Conservation (phyloP, 108 stramenopile genomes). For the Skeletonema costatum region DNA sequence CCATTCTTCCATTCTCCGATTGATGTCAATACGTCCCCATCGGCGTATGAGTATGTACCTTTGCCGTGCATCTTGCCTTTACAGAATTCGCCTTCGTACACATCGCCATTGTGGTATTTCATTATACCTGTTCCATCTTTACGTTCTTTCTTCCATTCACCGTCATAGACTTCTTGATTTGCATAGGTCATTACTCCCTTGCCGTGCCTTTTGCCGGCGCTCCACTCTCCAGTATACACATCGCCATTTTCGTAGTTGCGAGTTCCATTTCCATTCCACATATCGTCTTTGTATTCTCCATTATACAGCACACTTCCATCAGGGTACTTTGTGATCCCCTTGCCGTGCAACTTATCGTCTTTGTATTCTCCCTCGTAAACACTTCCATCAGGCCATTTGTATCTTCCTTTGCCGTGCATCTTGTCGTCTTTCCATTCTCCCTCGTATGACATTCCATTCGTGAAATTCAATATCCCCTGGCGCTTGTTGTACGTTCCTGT, state of each 20-base stretch:
- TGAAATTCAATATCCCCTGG: too few species aligned
- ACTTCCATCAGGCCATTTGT: too few species aligned
- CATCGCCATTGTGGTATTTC: slow-evolving; percentile 33
- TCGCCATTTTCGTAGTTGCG: slow-evolving; percentile 56
- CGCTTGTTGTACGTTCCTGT: too few species aligned
- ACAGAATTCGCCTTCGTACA: slow-evolving; percentile 33
- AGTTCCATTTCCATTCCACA: slow-evolving; percentile 29
- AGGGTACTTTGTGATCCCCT: neutral
- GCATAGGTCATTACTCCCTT: slow-evolving; percentile 12
- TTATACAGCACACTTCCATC: too few species aligned
- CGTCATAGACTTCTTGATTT: slow-evolving; percentile 17
- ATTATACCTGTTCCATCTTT: slow-evolving; percentile 37
- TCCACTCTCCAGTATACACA: slow-evolving; percentile 48
- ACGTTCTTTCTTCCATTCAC: slow-evolving; percentile 3
- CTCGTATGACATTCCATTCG: neutral
- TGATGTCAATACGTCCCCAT: neutral
- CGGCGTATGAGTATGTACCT: slow-evolving; percentile 12
- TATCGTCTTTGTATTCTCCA: too few species aligned
- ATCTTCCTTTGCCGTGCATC: too few species aligned
- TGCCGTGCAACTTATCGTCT: neutral
- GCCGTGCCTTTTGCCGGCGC: slow-evolving; percentile 53
- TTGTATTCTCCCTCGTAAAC: slow-evolving; percentile 14
- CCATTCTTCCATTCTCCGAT: slow-evolving; percentile 40
- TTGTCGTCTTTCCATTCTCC: too few species aligned
- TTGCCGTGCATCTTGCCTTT: slow-evolving; percentile 25